Percentiles rank a stretch among this genome's conserved stretches.
Conservation (phyloP, 192 early-diverging fungal species). For the Coemansia umbellata region DNA sequence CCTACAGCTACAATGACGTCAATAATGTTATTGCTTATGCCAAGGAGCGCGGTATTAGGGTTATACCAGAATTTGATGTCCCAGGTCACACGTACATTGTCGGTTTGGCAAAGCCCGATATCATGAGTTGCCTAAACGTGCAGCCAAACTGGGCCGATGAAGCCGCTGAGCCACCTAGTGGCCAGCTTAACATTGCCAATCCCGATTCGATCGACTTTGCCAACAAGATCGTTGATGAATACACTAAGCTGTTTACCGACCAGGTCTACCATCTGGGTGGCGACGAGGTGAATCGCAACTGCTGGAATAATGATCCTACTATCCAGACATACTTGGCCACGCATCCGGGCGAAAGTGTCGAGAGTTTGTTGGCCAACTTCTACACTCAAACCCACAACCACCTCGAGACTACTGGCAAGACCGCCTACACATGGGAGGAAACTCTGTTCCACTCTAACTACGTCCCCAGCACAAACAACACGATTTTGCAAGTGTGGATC, state of each 20-base stretch:
- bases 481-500: constrained; percentile 65
- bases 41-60: constrained; percentile 69
- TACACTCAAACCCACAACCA: constrained; percentile 56
- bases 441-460: constrained; percentile 54
- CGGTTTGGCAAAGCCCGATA: constrained; percentile 52
- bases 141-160: constrained; percentile 60
- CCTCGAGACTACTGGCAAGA: constrained; percentile 53
- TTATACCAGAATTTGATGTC: constrained; percentile 89
- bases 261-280: constrained; percentile 68
- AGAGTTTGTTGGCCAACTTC: constrained; percentile 41
- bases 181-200: constrained; percentile 72
- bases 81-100: constrained; percentile 69
- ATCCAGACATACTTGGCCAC: constrained; percentile 24
- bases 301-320: constrained; percentile 56
- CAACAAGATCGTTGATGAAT: constrained; percentile 64
- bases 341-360: constrained; percentile 24
- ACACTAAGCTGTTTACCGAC: constrained; percentile 67
- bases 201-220: constrained; percentile 62
- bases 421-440: constrained; percentile 80
- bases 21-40: constrained; percentile 66
- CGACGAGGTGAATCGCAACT: constrained; percentile 71
- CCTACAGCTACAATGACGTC: constrained; percentile 71
- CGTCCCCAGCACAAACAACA: constrained; percentile 52
- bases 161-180: constrained; percentile 73
- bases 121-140: constrained; percentile 57